Evolutionary conservation across 495 filamentous ascomycete species (phyloP), one percentile per base, ranked within the genome.

Genomic region (Daldinia caldariorum): DNA sequence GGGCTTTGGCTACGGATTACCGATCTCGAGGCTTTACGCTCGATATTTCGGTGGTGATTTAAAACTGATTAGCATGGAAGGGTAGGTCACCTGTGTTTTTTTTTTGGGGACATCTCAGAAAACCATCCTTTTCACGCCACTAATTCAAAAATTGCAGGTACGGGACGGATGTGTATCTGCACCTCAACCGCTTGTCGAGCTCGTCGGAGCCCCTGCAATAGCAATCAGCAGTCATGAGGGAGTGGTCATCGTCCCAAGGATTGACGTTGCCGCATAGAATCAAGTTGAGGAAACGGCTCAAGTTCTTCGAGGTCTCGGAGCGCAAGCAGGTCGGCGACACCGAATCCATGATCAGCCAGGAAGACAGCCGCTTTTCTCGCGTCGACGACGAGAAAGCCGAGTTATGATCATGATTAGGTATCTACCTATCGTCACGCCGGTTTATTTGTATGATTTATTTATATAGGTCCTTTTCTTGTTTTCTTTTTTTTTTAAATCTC

Each of bases 21-120:
- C 95, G 0, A 97, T 99, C 69, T 94, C 90, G 76, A 84, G 95
- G 72, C 84, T 99, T 41, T 99, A 99, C 77, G 96, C 95, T 59
- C 84, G 95, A 65, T 99, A 99, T 81, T 99, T 99, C 77, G 95
- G 95, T 37, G 95, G 95, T 45, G 95, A 99, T 79, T 78, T 99
- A 69, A 98, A 97, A 77, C 76, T 99, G 81, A 99, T 98, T 74
- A 97, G 94, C 77, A 97, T 99, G 95, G 95, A 99, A 83, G 95
- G 95, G 95, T 97, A 83, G 82, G 93, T 80, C 38, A 58, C 45
- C 49, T 67, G 35, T 9, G 43, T 49, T 26, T 26, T 26, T 26
- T 26, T 26, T 1, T 26, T 26, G 26, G n/a, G n/a, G n/a, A n/a
- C n/a, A n/a, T n/a, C n/a, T n/a, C n/a, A n/a, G n/a, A n/a, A n/a